These are phyloP conservation scores for Ammopiptanthus mongolicus DNA, from an alignment of 306 rosid genomes.

Conservation along the genomic window DNA sequence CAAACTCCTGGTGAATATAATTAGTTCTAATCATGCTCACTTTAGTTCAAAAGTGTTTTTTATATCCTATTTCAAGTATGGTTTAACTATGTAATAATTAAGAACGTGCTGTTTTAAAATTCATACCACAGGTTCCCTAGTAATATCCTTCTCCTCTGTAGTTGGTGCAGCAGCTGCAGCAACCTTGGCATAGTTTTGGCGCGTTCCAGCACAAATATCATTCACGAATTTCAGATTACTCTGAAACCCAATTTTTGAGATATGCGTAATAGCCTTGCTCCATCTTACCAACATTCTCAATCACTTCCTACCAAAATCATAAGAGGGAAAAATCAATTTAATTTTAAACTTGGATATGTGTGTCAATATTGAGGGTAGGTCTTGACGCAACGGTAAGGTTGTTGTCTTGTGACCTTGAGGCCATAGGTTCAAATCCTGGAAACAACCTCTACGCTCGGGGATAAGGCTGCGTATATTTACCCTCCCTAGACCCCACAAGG, in stretches of 20 bases:
- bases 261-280: slow-evolving; percentile 43
- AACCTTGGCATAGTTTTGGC: slow-evolving; percentile 52
- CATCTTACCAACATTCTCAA: slow-evolving; percentile 59
- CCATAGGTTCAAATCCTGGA: no score
- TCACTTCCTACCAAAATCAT: not conserved
- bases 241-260: slow-evolving; percentile 45
- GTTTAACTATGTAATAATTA: not conserved
- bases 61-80: not conserved
- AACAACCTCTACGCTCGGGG: no score
- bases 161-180: slow-evolving; percentile 46
- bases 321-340: not conserved
- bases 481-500: no score
- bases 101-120: not conserved
- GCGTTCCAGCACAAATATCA: slow-evolving; percentile 18
- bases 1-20: not conserved
- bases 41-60: not conserved
- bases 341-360: not conserved
- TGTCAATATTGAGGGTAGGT: no score
- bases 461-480: no score
- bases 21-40: not conserved
- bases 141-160: slow-evolving; percentile 25
- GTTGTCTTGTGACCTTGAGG: no score
- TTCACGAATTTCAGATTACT: slow-evolving; percentile 21
- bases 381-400: no score
- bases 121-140: slow-evolving; percentile 35